These are phyloP conservation scores for Acrodontium crateriforme DNA, from an alignment of 2,329 filamentous ascomycete genomes.

Conservation along the genomic window DNA sequence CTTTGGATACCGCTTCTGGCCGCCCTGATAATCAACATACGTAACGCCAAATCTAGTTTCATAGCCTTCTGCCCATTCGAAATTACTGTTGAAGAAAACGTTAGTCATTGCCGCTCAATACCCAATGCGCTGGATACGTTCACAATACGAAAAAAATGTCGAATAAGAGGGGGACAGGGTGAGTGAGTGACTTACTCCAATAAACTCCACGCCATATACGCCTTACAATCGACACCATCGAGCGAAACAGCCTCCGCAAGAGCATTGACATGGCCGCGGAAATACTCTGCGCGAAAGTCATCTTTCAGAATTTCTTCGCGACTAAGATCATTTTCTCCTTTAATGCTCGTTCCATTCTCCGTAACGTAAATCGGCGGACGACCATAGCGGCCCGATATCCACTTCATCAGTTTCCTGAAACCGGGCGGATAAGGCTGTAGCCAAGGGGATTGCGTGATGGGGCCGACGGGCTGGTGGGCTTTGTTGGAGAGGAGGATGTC, in stretches of 20 bases:
- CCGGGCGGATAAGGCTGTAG: slow-evolving; percentile 60
- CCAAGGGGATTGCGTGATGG: slow-evolving; percentile 73
- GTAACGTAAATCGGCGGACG: slow-evolving; percentile 73
- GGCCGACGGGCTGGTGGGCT: slow-evolving; percentile 58
- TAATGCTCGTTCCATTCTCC: slow-evolving; percentile 75
- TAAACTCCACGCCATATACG: slow-evolving; percentile 77
- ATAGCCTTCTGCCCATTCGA: slow-evolving; percentile 86
- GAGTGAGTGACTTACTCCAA: slow-evolving; percentile 48
- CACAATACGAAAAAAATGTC: slow-evolving; percentile 1
- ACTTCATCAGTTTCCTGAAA: slow-evolving; percentile 63
- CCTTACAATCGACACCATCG: slow-evolving; percentile 65
- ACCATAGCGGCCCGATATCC: slow-evolving; percentile 64
- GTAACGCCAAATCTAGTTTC: slow-evolving; percentile 75
- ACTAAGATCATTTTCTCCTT: slow-evolving; percentile 65
- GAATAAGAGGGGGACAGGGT: slow-evolving; percentile 1
- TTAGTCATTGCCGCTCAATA: too few species aligned
- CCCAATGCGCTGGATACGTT: not conserved
- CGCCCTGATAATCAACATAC: slow-evolving; percentile 67
- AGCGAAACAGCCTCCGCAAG: slow-evolving; percentile 57
- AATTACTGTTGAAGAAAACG: slow-evolving; percentile 54
- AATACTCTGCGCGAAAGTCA: slow-evolving; percentile 70
- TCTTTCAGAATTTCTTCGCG: slow-evolving; percentile 61
- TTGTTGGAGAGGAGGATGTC: slow-evolving; percentile 57
- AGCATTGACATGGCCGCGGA: slow-evolving; percentile 60
- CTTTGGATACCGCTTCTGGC: slow-evolving; percentile 69